These are phyloP conservation scores for Knufia fluminis DNA, from an alignment of 2,329 filamentous ascomycete species.

Conservation along the genomic window DNA sequence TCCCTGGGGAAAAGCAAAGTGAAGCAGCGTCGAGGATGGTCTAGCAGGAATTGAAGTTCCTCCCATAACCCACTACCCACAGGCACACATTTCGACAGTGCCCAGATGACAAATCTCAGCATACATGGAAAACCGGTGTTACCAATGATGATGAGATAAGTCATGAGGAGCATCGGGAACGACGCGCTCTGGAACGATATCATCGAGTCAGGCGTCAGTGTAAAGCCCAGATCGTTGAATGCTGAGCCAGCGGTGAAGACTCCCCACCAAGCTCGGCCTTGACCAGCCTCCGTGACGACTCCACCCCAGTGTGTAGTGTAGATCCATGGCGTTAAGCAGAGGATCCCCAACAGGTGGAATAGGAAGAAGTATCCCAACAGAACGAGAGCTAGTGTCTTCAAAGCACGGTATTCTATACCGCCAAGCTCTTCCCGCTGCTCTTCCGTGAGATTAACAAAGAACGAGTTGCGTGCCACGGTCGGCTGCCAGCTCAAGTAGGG, in stretches of 20 bases:
- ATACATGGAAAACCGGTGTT: slow-evolving; percentile 46
- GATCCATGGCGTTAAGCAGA: slow-evolving; percentile 76
- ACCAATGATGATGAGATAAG: slow-evolving; percentile 32
- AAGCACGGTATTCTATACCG: slow-evolving; percentile 87
- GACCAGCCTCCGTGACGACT: slow-evolving; percentile 52
- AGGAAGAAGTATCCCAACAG: slow-evolving; percentile 72
- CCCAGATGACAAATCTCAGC: slow-evolving; percentile 88
- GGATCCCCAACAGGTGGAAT: slow-evolving; percentile 67
- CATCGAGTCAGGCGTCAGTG: slow-evolving; percentile 90
- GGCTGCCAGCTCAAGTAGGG: slow-evolving; percentile 93
- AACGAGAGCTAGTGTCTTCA: slow-evolving; percentile 76
- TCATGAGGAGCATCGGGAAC: slow-evolving; percentile 32
- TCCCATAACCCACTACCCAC: slow-evolving; percentile 67
- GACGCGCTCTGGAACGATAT: slow-evolving; percentile 39
- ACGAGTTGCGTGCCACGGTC: slow-evolving; percentile 85
- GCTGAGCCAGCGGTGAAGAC: slow-evolving; percentile 80
- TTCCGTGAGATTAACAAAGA: slow-evolving; percentile 77
- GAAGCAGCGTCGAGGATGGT: slow-evolving; percentile 93
- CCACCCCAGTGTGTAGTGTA: slow-evolving; percentile 52
- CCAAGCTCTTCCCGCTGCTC: slow-evolving; percentile 91
- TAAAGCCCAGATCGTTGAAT: slow-evolving; percentile 93
- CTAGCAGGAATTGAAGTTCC: slow-evolving; percentile 79
- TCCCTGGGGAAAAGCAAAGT: slow-evolving; percentile 83
- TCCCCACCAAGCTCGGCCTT: slow-evolving; percentile 75
- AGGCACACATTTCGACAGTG: slow-evolving; percentile 58